phyloP scores from a whole-genome alignment of 108 stramenopile genomes.

The Nitzschia palea region DNA sequence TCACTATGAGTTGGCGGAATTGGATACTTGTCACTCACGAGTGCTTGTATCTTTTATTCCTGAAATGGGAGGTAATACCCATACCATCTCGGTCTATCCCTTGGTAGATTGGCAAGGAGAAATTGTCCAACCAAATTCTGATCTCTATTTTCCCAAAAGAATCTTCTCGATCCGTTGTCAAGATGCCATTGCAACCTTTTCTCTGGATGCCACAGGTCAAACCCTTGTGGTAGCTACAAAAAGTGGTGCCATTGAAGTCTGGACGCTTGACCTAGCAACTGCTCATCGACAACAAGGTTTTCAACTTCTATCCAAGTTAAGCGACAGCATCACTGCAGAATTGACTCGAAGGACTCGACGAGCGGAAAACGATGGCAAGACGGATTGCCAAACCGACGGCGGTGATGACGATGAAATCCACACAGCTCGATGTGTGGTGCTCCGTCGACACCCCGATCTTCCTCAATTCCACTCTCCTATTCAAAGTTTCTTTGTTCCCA shows the following conservation, averaged over 20 bases:
- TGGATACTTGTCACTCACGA: constrained; percentile 39
- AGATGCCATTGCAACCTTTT: constrained; percentile 44
- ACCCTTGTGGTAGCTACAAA: constrained; percentile 48
- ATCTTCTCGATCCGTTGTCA: constrained; percentile 32
- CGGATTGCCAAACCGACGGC: background rate
- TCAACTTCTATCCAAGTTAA: background rate
- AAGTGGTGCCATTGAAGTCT: constrained; percentile 51
- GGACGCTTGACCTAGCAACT: constrained; percentile 23
- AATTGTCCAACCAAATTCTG: background rate
- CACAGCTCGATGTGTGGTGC: background rate
- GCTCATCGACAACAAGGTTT: background rate
- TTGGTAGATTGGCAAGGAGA: constrained; percentile 7
- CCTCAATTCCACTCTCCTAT: constrained; percentile 1
- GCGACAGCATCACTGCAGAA: background rate
- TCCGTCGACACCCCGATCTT: background rate
- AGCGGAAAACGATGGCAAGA: too few relatives aligned
- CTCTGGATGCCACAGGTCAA: constrained; percentile 43
- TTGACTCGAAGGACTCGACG: too few relatives aligned
- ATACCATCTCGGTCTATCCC: constrained; percentile 17
- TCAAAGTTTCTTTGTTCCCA: constrained; percentile 22
- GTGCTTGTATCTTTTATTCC: constrained; percentile 31
- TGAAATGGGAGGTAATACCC: background rate
- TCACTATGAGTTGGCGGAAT: constrained; percentile 36
- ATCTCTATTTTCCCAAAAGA: constrained; percentile 40
- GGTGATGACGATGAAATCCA: background rate